Percentiles rank a stretch among this genome's conserved stretches.
phyloP scores from a whole-genome alignment of 202 grass and related monocot species.

The Setaria viridis region DNA sequence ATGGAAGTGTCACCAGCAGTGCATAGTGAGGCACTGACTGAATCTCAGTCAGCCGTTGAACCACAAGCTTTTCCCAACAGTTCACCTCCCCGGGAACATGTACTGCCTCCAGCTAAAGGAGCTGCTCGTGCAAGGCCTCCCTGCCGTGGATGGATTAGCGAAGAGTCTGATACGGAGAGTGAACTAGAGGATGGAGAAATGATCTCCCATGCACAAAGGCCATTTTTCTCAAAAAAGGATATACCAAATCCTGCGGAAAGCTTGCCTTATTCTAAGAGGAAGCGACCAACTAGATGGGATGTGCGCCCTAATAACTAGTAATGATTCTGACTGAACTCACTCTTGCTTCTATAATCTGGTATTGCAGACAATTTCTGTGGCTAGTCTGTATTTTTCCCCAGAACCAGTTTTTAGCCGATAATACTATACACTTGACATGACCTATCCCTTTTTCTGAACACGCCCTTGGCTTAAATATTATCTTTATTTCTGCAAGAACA shows the following conservation, averaged over 20 bases:
- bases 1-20: background rate
- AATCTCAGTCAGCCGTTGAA: background rate
- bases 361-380: background rate
- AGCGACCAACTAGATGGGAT: slow-evolving; percentile 35
- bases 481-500: background rate
- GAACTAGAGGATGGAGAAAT: slow-evolving; percentile 21
- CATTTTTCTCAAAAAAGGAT: background rate
- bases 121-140: background rate
- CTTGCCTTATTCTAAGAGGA: slow-evolving; percentile 8
- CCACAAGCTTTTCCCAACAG: background rate
- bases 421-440: background rate
- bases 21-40: background rate
- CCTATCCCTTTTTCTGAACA: background rate
- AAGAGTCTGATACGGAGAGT: slow-evolving; percentile 35
- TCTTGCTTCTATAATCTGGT: background rate
- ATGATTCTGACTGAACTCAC: background rate
- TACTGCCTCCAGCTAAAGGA: background rate
- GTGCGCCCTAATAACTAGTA: background rate
- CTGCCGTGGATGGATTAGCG: slow-evolving; percentile 39
- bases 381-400: background rate
- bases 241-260: background rate
- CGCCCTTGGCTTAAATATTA: background rate
- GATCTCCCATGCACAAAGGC: background rate
- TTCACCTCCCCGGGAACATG: background rate
- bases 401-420: background rate